Evolutionary conservation across 1,139 yeast genomes (phyloP).

Genomic region (Hansenula sp.): DNA sequence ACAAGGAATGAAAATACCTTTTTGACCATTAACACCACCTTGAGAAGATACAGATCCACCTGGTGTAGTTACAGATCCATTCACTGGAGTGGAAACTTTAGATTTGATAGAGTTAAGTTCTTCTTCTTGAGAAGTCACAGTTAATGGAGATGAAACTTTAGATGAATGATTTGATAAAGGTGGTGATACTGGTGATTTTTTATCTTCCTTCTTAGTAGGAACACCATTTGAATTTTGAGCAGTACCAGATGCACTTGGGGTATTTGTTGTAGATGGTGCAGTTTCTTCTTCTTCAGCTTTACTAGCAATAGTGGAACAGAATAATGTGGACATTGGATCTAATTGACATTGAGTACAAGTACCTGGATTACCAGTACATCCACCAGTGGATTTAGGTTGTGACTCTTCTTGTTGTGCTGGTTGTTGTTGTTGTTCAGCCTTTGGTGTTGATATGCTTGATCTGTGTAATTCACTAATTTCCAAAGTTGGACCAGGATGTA

Average conservation of each 20-base stretch:
- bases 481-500: conserved; percentile 65
- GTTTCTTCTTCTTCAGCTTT: conserved; percentile 29
- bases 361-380: conserved; percentile 89
- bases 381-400: conserved; percentile 23
- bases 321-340: conserved; percentile 86
- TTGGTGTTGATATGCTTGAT: conserved; percentile 17
- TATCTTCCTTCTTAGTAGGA: background rate
- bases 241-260: conserved; percentile 1
- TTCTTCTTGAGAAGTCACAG: conserved; percentile 14
- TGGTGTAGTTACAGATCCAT: background rate
- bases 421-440: conserved; percentile 4
- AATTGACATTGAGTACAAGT: conserved; percentile 78
- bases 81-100: conserved; percentile 5
- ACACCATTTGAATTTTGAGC: too few relatives aligned
- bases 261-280: conserved; percentile 2
- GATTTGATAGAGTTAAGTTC: conserved; percentile 18
- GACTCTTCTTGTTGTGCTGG: too few relatives aligned
- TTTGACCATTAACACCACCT: background rate
- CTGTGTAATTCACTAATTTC: conserved; percentile 29
- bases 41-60: conserved; percentile 7
- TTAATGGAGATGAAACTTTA: conserved; percentile 20
- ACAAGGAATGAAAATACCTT: conserved; percentile 72
- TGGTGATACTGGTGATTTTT: conserved; percentile 23
- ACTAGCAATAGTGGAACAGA: conserved; percentile 80
- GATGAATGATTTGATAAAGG: conserved; percentile 20